phyloP scores from a whole-genome alignment of 2,329 filamentous ascomycete species.

The Didymella lethalis region DNA sequence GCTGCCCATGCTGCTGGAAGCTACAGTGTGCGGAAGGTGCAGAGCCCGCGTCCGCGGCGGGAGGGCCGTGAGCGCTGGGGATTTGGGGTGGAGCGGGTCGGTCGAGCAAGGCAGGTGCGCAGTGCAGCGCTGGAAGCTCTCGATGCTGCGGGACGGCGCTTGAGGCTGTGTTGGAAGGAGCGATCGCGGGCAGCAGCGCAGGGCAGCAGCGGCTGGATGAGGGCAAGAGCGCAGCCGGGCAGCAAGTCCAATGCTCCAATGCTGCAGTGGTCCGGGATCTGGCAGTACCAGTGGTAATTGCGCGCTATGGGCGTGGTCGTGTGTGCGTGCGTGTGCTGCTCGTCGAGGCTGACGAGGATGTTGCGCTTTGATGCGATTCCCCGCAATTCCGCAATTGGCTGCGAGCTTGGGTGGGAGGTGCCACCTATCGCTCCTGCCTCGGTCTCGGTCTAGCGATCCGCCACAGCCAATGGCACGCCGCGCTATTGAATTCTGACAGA shows the following conservation, averaged over 20 bases:
- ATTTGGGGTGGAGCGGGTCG: constrained; percentile 8
- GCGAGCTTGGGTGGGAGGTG: constrained; percentile 19
- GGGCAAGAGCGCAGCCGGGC: constrained; percentile 14
- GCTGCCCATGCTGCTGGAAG: constrained; percentile 47
- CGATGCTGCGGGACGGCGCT: constrained; percentile 37
- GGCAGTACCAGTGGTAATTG: constrained; percentile 5
- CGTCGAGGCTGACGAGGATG: constrained; percentile 16
- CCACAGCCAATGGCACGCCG: constrained; percentile 1
- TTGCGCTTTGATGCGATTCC: constrained; percentile 37
- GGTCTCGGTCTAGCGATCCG: constrained; percentile 11
- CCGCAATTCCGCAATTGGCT: constrained; percentile 46
- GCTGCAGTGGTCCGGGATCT: constrained; percentile 1
- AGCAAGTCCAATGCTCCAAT: constrained; percentile 1
- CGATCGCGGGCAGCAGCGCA: constrained; percentile 25
- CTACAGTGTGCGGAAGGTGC: constrained; percentile 16
- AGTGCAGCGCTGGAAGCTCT: constrained; percentile 22
- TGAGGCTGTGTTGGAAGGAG: constrained; percentile 24
- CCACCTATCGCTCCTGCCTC: constrained; percentile 16
- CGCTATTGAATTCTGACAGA: not conserved
- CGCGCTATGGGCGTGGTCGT: constrained; percentile 23
- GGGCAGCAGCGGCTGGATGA: constrained; percentile 23
- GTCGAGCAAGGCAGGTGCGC: constrained; percentile 27
- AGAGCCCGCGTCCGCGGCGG: constrained; percentile 19
- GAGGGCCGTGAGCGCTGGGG: constrained; percentile 13
- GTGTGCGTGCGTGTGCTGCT: constrained; percentile 22